These are phyloP conservation scores for Capsicum pubescens DNA, from an alignment of 257 asterid species.

Conservation along the genomic window DNA sequence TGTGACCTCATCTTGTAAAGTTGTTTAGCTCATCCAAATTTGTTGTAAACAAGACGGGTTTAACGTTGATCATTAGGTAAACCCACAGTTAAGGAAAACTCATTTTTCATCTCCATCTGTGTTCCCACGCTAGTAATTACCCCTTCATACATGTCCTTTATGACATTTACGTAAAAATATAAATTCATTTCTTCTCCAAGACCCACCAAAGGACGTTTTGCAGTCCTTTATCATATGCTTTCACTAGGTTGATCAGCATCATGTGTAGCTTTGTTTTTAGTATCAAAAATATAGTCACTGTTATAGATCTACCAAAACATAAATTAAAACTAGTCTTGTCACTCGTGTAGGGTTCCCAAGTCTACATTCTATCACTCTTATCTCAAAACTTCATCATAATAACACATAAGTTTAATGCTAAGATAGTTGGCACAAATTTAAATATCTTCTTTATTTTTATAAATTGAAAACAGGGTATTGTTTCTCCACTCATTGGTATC, in stretches of 20 bases:
- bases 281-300: background rate
- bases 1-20: background rate
- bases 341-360: background rate
- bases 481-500: background rate
- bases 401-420: background rate
- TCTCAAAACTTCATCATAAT: background rate
- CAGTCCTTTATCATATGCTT: background rate
- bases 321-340: background rate
- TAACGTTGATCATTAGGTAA: background rate
- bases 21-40: background rate
- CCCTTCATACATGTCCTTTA: background rate
- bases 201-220: background rate
- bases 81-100: background rate
- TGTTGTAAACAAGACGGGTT: background rate
- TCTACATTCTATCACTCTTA: background rate
- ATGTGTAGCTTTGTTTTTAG: background rate
- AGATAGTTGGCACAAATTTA: background rate
- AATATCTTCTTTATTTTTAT: background rate
- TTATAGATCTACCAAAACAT: background rate
- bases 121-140: background rate
- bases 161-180: background rate
- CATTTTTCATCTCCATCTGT: background rate
- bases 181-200: slow-evolving; percentile 1
- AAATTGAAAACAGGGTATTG: background rate
- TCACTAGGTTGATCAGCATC: background rate